Evolutionary conservation across 805 yeast genomes (phyloP), one percentile per base, ranked within the genome.

Genomic region (Metschnikowia santaceciliae): DNA sequence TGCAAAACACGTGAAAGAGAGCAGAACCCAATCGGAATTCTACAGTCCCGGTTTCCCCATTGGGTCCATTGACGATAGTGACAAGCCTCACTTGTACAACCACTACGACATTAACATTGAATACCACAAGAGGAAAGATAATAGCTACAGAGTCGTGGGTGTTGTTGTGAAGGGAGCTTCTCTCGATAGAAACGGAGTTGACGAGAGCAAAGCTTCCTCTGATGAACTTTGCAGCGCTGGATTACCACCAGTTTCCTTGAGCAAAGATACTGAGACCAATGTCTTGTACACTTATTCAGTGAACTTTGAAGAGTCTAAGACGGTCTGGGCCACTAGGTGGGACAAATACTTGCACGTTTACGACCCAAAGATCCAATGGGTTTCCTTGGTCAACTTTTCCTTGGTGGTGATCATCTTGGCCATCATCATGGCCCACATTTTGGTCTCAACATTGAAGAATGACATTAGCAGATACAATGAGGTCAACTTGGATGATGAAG

Each of bases 321-420:
- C 94, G 2, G 81, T 83, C 3, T 94, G 98, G 98, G 98, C 97
- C 33, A 92, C 98, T 2, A 84, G 99, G 72, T 94, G 99, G 99
- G 99, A 94, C 69, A 89, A 90, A 69, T 94, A 94, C 66, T 76
- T 94, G 62, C 95, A 89, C 61, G 94, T 88, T 22, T 87, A 84
- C 66, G 96, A 89, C 64, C 95, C 97, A 51, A 86, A 86, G 64
- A 88, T 94, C 60, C 97, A 94, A 72, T 92, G 98, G 97, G 88
- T 90, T 62, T 90, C 97, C 1, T 80, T 94, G 60, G 72, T 90
- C 58, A 90, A 90, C 71, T 90, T 95, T 55, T 83, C 96, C 3
- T 67, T 91, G 49, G 81, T 92, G 61, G 97, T 90, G 6, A 54
- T 88, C 8, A 80, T 88, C 57, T 75, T 94, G 55, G 86, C 94